A percentile compares a stretch with the other conserved stretches of the same genome.
Conservation (phyloP, 2,329 filamentous ascomycete genomes). For the Exophiala xenobiotica region DNA sequence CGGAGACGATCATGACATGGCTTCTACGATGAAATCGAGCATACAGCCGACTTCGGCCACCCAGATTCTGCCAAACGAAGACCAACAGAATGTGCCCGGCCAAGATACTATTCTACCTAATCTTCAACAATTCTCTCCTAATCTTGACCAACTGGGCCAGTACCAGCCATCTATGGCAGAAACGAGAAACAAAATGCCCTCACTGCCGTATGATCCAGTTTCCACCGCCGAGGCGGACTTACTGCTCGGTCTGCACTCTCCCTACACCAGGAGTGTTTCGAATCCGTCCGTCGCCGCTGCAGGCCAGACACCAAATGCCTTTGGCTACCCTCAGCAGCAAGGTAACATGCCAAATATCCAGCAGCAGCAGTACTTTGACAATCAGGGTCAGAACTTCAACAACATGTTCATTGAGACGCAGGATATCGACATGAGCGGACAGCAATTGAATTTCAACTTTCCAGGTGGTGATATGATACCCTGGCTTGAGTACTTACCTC, state of each 20-base stretch:
- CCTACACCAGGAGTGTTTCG: conserved; percentile 35
- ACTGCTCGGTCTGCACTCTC: conserved; percentile 51
- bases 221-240: conserved; percentile 49
- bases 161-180: conserved; percentile 20
- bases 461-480: conserved; percentile 67
- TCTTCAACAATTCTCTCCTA: no score
- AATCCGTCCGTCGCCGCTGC: not conserved
- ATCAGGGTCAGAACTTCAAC: conserved; percentile 29
- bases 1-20: conserved; percentile 3
- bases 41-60: not conserved
- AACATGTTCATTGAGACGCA: conserved; percentile 72
- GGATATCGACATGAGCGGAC: conserved; percentile 65
- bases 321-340: conserved; percentile 17
- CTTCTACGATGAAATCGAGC: not conserved
- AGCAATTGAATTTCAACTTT: conserved; percentile 35
- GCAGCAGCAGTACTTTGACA: conserved; percentile 9
- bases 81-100: not conserved
- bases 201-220: conserved; percentile 33
- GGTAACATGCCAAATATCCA: no score
- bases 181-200: conserved; percentile 36
- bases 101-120: no score
- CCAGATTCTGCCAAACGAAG: not conserved
- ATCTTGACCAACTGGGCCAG: no score
- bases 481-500: conserved; percentile 72
- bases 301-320: not conserved